Conservation (phyloP, 306 rosid species). For the Fragaria iinumae region DNA sequence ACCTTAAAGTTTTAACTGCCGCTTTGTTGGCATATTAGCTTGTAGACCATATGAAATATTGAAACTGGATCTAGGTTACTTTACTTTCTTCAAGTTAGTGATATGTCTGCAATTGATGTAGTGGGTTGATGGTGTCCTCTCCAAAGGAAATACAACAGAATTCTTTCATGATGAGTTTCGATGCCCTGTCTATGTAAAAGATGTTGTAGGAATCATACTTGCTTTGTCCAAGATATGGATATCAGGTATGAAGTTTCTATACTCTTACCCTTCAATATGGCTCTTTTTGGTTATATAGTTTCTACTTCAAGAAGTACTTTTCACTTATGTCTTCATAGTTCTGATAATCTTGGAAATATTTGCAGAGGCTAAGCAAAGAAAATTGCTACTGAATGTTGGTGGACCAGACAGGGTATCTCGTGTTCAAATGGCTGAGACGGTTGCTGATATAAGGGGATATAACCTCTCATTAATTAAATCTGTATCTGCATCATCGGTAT, state of each 20-base stretch:
- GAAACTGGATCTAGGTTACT: not conserved
- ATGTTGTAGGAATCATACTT: conserved; percentile 55
- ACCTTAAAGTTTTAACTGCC: conserved; percentile 8
- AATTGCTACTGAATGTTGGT: conserved; percentile 69
- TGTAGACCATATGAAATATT: not conserved
- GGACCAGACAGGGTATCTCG: conserved; percentile 85
- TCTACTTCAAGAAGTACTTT: not conserved
- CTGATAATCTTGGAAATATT: conserved; percentile 20
- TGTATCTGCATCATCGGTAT: conserved; percentile 69
- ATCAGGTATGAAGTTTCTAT: conserved; percentile 52
- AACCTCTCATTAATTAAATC: conserved; percentile 59
- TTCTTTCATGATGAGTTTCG: conserved; percentile 90
- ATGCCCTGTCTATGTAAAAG: conserved; percentile 85
- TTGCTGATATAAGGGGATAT: conserved; percentile 70
- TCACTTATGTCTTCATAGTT: conserved; percentile 22
- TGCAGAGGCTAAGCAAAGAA: conserved; percentile 68
- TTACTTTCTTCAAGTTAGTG: conserved; percentile 19
- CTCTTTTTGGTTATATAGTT: not conserved
- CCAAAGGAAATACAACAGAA: conserved; percentile 52
- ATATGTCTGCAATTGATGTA: conserved; percentile 41
- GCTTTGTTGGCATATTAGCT: not conserved
- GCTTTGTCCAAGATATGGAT: conserved; percentile 64
- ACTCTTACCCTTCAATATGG: conserved; percentile 1
- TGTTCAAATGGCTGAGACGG: conserved; percentile 83
- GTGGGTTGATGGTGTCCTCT: conserved; percentile 80